Percentiles rank a stretch among this genome's conserved stretches.
Evolutionary conservation across 2,329 filamentous ascomycete genomes (phyloP).

Genomic region (Trichoderma semiorbis): DNA sequence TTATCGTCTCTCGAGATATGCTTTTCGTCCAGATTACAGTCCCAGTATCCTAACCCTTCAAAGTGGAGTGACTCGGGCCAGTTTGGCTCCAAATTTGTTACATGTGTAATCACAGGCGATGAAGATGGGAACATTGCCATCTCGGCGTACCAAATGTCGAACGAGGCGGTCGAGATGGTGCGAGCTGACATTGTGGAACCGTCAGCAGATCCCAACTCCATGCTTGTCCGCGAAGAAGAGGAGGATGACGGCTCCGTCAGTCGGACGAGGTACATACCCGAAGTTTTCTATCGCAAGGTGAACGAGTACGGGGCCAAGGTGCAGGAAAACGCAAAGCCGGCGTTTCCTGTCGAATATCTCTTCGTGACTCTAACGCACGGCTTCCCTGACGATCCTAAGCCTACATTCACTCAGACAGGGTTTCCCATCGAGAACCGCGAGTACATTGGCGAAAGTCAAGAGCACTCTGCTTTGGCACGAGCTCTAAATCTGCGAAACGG

Average conservation of each 20-base stretch:
- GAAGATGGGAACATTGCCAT: conserved; percentile 84
- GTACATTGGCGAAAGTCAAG: conserved; percentile 79
- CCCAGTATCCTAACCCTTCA: conserved; percentile 80
- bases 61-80: conserved; percentile 96
- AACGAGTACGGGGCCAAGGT: conserved; percentile 97
- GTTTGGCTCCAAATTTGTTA: conserved; percentile 96
- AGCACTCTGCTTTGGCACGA: conserved; percentile 65
- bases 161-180: conserved; percentile 95
- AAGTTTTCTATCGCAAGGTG: conserved; percentile 92
- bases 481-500: conserved; percentile 61
- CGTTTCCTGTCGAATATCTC: conserved; percentile 94
- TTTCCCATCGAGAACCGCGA: conserved; percentile 94
- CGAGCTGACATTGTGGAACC: conserved; percentile 91
- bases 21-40: conserved; percentile 85
- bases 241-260: conserved; percentile 70
- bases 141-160: conserved; percentile 90
- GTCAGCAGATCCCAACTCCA: conserved; percentile 85
- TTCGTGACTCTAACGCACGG: conserved; percentile 95
- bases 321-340: conserved; percentile 93
- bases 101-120: conserved; percentile 92
- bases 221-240: conserved; percentile 91
- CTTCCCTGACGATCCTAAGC: conserved; percentile 78
- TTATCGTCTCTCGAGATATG: conserved; percentile 88
- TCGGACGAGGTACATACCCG: conserved; percentile 84
- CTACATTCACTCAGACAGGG: conserved; percentile 67